phyloP scores from a whole-genome alignment of 2,329 filamentous ascomycete genomes.

The Aspergillus amoenus region DNA sequence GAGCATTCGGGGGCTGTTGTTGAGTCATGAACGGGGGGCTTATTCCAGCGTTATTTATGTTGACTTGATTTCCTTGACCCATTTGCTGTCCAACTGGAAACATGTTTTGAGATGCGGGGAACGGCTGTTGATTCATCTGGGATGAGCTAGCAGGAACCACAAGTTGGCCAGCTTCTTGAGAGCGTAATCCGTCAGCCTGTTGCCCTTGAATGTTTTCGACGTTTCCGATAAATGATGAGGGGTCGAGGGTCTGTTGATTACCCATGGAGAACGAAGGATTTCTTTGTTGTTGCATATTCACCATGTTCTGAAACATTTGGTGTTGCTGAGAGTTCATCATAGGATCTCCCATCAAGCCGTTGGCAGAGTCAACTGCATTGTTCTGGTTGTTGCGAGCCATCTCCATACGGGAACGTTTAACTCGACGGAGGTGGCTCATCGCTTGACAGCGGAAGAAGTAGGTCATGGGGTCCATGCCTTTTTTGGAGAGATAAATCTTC shows the following conservation, averaged over 20 bases:
- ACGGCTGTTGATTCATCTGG: slow-evolving; percentile 45
- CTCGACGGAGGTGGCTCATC: slow-evolving; percentile 40
- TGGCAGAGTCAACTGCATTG: slow-evolving; percentile 29
- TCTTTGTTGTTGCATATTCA: slow-evolving; percentile 32
- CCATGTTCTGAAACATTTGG: slow-evolving; percentile 43
- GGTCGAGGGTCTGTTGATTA: slow-evolving; percentile 32
- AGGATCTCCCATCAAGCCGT: slow-evolving; percentile 35
- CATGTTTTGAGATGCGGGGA: slow-evolving; percentile 43
- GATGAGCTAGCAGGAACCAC: slow-evolving; percentile 66
- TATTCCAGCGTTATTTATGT: slow-evolving; percentile 37
- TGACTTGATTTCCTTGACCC: slow-evolving; percentile 37
- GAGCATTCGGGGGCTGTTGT: slow-evolving; percentile 42
- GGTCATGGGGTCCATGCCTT: slow-evolving; percentile 51
- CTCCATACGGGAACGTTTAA: slow-evolving; percentile 33
- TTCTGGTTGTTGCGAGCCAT: slow-evolving; percentile 31
- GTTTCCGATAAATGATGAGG: slow-evolving; percentile 43
- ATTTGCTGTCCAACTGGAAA: slow-evolving; percentile 41
- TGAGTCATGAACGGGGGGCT: slow-evolving; percentile 44
- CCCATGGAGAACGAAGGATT: slow-evolving; percentile 37
- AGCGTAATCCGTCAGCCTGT: slow-evolving; percentile 61
- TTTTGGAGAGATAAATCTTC: slow-evolving; percentile 45
- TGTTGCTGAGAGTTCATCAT: slow-evolving; percentile 42
- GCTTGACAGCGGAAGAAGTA: slow-evolving; percentile 53
- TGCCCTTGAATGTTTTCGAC: slow-evolving; percentile 59
- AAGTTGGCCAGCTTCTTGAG: slow-evolving; percentile 60